Conservation (phyloP, 2,329 filamentous ascomycete genomes). For the Fusarium pininemorale region DNA sequence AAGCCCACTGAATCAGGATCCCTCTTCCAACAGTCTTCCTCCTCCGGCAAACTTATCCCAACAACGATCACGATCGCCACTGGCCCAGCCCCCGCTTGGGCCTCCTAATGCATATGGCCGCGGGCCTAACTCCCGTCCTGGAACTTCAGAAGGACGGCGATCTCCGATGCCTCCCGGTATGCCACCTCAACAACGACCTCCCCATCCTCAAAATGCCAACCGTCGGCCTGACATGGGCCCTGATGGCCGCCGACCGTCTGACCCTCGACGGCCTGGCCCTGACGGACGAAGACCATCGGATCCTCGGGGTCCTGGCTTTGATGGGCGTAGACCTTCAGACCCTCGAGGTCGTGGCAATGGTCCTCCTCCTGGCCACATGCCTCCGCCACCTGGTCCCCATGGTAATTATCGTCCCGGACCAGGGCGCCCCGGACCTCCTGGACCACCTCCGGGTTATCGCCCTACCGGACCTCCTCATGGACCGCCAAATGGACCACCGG, state of each 20-base stretch:
- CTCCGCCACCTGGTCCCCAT: constrained; percentile 28
- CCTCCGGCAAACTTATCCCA: constrained; percentile 53
- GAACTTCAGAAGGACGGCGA: constrained; percentile 46
- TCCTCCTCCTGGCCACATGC: constrained; percentile 32
- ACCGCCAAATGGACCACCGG: constrained; percentile 27
- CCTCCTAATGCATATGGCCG: constrained; percentile 46
- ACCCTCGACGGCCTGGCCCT: constrained; percentile 24
- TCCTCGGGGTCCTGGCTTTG: constrained; percentile 31
- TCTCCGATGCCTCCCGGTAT: constrained; percentile 43
- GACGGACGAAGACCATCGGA: constrained; percentile 36
- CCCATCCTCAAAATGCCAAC: constrained; percentile 43
- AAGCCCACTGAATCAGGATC: constrained; percentile 50
- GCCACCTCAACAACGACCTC: constrained; percentile 42
- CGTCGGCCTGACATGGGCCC: constrained; percentile 41
- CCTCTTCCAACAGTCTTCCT: constrained; percentile 50
- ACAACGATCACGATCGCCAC: constrained; percentile 57
- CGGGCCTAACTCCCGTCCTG: constrained; percentile 46
- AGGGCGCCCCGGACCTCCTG: constrained; percentile 36
- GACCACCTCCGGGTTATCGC: constrained; percentile 41
- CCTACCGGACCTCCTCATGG: constrained; percentile 36
- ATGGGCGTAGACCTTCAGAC: constrained; percentile 28
- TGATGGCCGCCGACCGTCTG: constrained; percentile 27
- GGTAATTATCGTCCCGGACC: constrained; percentile 37
- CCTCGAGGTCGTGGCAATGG: constrained; percentile 32
- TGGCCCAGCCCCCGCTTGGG: constrained; percentile 50